Base-by-base conservation (phyloP, 2,329 filamentous ascomycete species). In the Penicillium sp. region DNA sequence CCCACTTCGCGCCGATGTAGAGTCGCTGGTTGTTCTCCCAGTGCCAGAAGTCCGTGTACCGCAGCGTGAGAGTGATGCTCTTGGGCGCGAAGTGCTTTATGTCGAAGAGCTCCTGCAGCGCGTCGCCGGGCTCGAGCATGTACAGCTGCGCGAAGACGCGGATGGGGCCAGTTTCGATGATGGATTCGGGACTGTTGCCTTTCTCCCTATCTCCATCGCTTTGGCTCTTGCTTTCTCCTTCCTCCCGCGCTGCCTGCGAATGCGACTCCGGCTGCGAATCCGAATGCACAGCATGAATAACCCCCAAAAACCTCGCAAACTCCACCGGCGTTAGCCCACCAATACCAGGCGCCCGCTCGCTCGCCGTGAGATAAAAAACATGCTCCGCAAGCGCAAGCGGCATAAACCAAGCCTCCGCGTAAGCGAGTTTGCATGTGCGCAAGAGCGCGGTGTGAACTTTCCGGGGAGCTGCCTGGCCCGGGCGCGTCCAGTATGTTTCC, bases 41-140 rank as follows among this genome's bases (percentile, higher is more conserved):
- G 19, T 54, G 71, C 79, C 80, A 83, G 74, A 81, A 84, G 63
- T 85, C 83, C 2, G 81, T 76, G 61, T 85, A 83, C 0, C 82
- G 78, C 7, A 85, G 76, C 0, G 82, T 84, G 11, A 85, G 67
- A 0, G 76, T 81, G 1, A 85, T 55, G 2, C 62, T 66, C 1
- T 69, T 71, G 0, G 81, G 80, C 7, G 68, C 61, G 35, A 83
- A 74, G 13, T 69, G 58, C 0, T 63, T 66, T 47, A 69, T 70
- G 0, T 23, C 17, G 0, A 82, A 64, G 0, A 82, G 55, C 0
- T 21, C 1, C 7, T 64, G 35, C 1, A 82, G 61, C 8, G 51
- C 41, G 0, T 35, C 6, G 0, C 74, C 72, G 0, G 64, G 45
- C 54, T 82, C 76, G 5, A 83, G 68, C 23, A 57, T 66, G 56